phyloP scores from a whole-genome alignment of 306 rosid genomes.

The Pachyrhizus erosus region DNA sequence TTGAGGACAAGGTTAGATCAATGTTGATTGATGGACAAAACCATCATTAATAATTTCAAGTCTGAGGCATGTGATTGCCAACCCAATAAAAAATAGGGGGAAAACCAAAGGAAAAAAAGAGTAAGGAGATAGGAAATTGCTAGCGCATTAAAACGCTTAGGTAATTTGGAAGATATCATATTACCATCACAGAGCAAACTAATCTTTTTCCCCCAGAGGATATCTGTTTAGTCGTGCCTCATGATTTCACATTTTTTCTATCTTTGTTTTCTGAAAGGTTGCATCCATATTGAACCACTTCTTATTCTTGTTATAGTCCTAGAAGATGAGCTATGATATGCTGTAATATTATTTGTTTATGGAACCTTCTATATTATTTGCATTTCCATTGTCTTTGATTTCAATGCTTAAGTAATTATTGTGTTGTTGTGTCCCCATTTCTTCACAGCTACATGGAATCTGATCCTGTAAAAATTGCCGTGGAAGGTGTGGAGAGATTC shows the following conservation, averaged over 20 bases:
- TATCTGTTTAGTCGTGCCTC: not conserved
- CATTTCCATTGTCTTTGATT: not conserved
- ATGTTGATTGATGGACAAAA: not conserved
- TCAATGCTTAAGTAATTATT: constrained; percentile 37
- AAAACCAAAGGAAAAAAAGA: too few species aligned
- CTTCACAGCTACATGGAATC: constrained; percentile 70
- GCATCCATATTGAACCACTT: constrained; percentile 2
- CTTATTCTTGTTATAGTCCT: not conserved
- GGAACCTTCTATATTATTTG: constrained; percentile 2
- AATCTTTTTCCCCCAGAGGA: not conserved
- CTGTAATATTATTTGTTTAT: constrained; percentile 14
- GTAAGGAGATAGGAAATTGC: constrained; percentile 1
- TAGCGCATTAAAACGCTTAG: not conserved
- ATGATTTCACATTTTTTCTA: not conserved
- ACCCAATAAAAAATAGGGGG: not conserved
- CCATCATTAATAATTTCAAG: not conserved
- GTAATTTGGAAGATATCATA: not conserved
- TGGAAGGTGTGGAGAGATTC: constrained; percentile 78
- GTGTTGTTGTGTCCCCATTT: constrained; percentile 3
- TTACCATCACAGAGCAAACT: not conserved
- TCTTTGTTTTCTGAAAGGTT: not conserved
- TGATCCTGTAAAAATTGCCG: constrained; percentile 79
- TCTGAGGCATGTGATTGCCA: not conserved
- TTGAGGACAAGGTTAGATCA: not conserved
- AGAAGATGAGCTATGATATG: constrained; percentile 8